Evolutionary conservation across 108 stramenopile species (phyloP).

Genomic region (Fistulifera pelliculosa): DNA sequence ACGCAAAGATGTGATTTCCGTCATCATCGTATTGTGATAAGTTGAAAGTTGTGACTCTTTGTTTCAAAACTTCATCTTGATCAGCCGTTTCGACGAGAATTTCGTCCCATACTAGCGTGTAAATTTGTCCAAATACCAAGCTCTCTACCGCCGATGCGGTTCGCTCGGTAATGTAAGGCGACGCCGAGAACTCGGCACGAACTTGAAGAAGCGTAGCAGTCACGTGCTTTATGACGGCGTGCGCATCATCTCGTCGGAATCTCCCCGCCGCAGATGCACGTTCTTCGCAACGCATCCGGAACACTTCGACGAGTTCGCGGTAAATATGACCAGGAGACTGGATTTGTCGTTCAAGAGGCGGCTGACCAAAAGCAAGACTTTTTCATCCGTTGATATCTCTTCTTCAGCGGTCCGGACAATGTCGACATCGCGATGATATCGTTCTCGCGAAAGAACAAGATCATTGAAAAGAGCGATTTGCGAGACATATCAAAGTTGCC

Average conservation of each 20-base stretch:
- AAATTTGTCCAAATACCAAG: slow-evolving; percentile 76
- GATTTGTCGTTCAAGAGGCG: slow-evolving; percentile 67
- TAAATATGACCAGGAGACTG: slow-evolving; percentile 80
- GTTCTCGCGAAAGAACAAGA: slow-evolving; percentile 32
- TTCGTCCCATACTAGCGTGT: slow-evolving; percentile 51
- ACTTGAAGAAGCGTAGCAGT: slow-evolving; percentile 77
- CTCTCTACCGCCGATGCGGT: slow-evolving; percentile 68
- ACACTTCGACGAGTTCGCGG: slow-evolving; percentile 47
- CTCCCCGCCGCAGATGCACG: slow-evolving; percentile 5
- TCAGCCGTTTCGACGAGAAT: slow-evolving; percentile 34
- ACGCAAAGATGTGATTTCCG: neutral
- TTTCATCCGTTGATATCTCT: slow-evolving; percentile 66
- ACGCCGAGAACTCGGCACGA: slow-evolving; percentile 56
- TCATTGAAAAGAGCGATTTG: too few species aligned
- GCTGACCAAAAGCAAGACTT: slow-evolving; percentile 67
- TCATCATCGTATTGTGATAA: neutral
- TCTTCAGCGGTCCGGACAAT: slow-evolving; percentile 60
- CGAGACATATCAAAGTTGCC: slow-evolving; percentile 14
- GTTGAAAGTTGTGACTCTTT: slow-evolving; percentile 35
- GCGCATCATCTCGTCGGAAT: slow-evolving; percentile 59
- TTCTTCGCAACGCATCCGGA: slow-evolving; percentile 23
- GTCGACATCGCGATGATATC: slow-evolving; percentile 59
- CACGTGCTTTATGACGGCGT: slow-evolving; percentile 78
- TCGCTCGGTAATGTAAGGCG: slow-evolving; percentile 56
- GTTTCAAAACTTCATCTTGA: slow-evolving; percentile 26